phyloP scores from a whole-genome alignment of 1,139 yeast species.

The Geotrichum citri-aurantii region DNA sequence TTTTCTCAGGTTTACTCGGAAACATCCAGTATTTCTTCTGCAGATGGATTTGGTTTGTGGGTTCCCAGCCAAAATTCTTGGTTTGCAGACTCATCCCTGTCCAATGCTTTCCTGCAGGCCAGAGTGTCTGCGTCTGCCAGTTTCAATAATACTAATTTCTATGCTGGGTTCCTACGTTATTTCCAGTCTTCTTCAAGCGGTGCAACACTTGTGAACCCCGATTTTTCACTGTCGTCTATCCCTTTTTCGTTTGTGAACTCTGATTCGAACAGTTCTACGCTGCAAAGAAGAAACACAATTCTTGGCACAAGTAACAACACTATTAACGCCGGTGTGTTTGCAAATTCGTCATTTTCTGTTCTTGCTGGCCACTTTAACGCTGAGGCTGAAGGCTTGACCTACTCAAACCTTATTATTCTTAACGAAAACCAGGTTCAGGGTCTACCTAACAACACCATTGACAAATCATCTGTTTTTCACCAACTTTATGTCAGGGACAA shows the following conservation, averaged over 20 bases:
- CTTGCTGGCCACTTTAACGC: conserved; percentile 50
- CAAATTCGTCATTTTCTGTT: conserved; percentile 48
- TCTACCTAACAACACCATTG: conserved; percentile 36
- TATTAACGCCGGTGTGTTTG: conserved; percentile 36
- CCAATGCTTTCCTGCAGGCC: conserved; percentile 23
- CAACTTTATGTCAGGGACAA: conserved; percentile 43
- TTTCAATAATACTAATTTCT: conserved; percentile 18
- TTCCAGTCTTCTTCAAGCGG: conserved; percentile 27
- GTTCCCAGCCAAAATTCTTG: conserved; percentile 26
- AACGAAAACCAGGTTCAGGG: conserved; percentile 32
- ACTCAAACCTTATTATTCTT: conserved; percentile 40
- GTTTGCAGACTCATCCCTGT: conserved; percentile 25
- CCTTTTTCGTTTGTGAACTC: conserved; percentile 37
- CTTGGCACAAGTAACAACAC: conserved; percentile 21
- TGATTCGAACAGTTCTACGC: conserved; percentile 17
- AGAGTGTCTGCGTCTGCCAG: conserved; percentile 21
- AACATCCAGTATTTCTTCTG: conserved; percentile 11
- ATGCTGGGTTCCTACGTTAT: conserved; percentile 27
- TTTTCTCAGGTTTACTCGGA: conserved; percentile 24
- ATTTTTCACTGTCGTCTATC: conserved; percentile 26
- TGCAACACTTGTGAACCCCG: conserved; percentile 26
- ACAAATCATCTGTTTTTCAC: conserved; percentile 37
- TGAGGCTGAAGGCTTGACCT: conserved; percentile 20
- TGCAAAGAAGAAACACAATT: conserved; percentile 23
- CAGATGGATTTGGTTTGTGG: conserved; percentile 31